Evolutionary conservation across 345 rosid genomes (phyloP), one percentile per base, ranked within the genome.

Genomic region (Hypericum androsaemum): DNA sequence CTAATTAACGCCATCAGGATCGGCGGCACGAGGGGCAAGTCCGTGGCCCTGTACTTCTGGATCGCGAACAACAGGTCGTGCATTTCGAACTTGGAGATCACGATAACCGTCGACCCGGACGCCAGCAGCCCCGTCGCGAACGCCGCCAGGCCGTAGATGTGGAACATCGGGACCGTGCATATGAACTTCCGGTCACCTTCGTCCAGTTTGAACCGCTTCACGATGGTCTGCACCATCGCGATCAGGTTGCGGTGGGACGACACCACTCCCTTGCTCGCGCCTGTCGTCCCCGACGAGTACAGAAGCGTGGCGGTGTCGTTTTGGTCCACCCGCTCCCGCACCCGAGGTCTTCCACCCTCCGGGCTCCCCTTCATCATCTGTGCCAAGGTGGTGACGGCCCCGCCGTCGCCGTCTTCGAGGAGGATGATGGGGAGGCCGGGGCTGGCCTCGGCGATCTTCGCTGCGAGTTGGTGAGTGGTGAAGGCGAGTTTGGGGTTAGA

Each of bases 141-240:
- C 38, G 77, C 75, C 0, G 77, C 83, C 40, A 86, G 65, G 15
- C 97, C 94, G 71, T 80, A 89, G 50, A 84, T 65, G 66, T 86
- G 97, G 58, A 74, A 89, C 97, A 89, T 86, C 5, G 97, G 97
- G 43, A 89, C 86, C 6, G 96, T 82, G 68, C 97, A 84, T 52
- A 89, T 46, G 65, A 80, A 76, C 11, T 54, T 72, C 10, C 77
- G 84, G 43, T 68, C 74, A 11, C 71, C 74, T 6, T 62, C 67
- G 1, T 49, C 64, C 39, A 38, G 43, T 7, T 39, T 57, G 71
- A 63, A 76, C 54, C 86, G 60, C 48, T 35, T 59, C 3, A 72
- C 41, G 13, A 74, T 35, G 0, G 67, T 69, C 48, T 79, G 70
- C 22, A 78, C 90, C 83, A 78, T 67, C 0, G 92, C 43, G n/a